phyloP scores from a whole-genome alignment of 495 filamentous ascomycete species.

The Rusavskia elegans region DNA sequence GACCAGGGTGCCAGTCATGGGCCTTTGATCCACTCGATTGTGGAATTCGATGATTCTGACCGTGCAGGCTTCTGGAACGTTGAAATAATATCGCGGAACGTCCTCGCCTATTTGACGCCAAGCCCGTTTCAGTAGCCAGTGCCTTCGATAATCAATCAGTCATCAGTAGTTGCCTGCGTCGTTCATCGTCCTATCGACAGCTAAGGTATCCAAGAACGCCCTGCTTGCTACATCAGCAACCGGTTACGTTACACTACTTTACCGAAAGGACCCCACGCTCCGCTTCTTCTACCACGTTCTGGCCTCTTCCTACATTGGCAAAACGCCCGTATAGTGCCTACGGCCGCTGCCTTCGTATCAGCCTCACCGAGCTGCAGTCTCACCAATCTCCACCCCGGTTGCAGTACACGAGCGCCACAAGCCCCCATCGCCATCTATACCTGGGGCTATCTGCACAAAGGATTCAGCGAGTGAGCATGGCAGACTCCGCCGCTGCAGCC shows the following conservation, averaged over 20 bases:
- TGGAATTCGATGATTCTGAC: no score
- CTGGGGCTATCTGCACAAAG: neutral
- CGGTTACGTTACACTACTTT: neutral
- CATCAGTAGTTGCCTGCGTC: no score
- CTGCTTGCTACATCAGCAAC: neutral
- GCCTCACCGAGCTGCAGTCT: no score
- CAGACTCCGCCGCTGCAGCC: constrained; percentile 31
- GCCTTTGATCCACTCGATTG: no score
- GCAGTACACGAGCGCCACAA: no score
- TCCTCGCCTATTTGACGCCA: neutral
- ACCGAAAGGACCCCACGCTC: neutral
- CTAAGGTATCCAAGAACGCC: neutral
- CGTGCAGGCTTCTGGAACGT: no score
- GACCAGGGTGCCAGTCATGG: no score
- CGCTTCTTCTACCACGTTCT: neutral
- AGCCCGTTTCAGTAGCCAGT: neutral
- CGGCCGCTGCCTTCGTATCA: neutral
- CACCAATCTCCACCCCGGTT: no score
- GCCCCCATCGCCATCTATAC: no score
- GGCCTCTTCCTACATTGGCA: neutral
- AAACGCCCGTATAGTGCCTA: neutral
- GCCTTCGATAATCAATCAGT: no score
- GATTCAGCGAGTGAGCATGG: constrained; percentile 10
- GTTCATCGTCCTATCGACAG: no score
- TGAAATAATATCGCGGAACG: neutral